These are phyloP conservation scores for Vicia villosa DNA, from an alignment of 306 rosid genomes.

Conservation along the genomic window DNA sequence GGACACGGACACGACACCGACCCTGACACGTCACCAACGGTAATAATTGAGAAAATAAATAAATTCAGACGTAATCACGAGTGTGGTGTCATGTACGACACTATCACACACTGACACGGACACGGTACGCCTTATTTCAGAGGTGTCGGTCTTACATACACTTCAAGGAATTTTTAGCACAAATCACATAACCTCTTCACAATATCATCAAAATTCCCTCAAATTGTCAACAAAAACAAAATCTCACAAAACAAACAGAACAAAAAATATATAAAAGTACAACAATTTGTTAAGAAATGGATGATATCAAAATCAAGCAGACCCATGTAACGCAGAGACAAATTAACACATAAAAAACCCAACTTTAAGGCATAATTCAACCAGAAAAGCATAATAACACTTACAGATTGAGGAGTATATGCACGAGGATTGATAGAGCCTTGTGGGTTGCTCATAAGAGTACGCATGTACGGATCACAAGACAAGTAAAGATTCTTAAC, in stretches of 20 bases:
- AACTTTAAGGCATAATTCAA: not conserved
- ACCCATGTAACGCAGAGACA: not conserved
- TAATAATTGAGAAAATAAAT: too few species aligned
- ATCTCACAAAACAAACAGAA: not conserved
- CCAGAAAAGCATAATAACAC: not conserved
- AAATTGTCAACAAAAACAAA: not conserved
- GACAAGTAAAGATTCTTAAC: slow-evolving; percentile 59
- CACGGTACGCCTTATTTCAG: too few species aligned
- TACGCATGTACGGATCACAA: slow-evolving; percentile 39
- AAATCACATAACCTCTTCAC: not conserved
- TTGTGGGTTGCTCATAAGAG: slow-evolving; percentile 10
- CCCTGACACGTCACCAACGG: too few species aligned
- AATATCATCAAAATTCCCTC: slow-evolving; percentile 1
- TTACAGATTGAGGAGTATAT: slow-evolving; percentile 28
- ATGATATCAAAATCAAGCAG: not conserved
- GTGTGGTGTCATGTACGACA: too few species aligned
- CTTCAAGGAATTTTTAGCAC: too few species aligned
- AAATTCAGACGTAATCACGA: too few species aligned
- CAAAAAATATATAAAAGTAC: not conserved
- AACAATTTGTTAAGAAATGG: not conserved
- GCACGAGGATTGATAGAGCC: not conserved
- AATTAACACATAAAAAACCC: not conserved
- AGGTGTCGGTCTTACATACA: too few species aligned
- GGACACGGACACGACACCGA: too few species aligned
- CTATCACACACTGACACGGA: too few species aligned